Evolutionary conservation across 1,139 yeast genomes (phyloP), one percentile per base, ranked within the genome.

Genomic region (Suhomyces atakaporum): DNA sequence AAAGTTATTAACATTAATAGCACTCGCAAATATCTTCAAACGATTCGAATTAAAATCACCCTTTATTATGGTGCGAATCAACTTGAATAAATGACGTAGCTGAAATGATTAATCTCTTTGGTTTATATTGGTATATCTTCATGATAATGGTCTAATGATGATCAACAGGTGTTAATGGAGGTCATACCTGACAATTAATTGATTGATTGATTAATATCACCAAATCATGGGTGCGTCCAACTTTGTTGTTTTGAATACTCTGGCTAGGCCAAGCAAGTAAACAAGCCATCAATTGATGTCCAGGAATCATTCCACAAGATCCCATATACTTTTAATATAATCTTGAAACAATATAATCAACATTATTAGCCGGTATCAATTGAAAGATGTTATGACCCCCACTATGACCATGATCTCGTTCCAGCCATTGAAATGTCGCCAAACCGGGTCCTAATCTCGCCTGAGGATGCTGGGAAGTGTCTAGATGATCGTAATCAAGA

Each of bases 61-160:
- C 34, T 16, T 27, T 25, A 27, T 35, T 29, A 27, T 25, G 24
- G 40, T 38, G 41, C 38, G 41, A 33, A 24, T 29, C 38, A 27
- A 33, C 31, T 29, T 35, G 29, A 9, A n/a, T 27, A 25, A 20
- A 25, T 33, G 8, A 5, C 31, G 37, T n/a, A n/a, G n/a, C n/a
- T n/a, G n/a, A n/a, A n/a, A n/a, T n/a, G n/a, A n/a, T n/a, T n/a
- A n/a, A n/a, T n/a, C n/a, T n/a, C n/a, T n/a, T n/a, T n/a, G n/a
- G n/a, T n/a, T n/a, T n/a, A n/a, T n/a, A n/a, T n/a, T n/a, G n/a
- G n/a, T n/a, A n/a, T n/a, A n/a, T n/a, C n/a, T n/a, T n/a, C n/a
- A n/a, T n/a, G n/a, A n/a, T n/a, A n/a, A n/a, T n/a, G n/a, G n/a
- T n/a, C n/a, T n/a, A n/a, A n/a, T n/a, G n/a, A n/a, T 10, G 12